Percentiles rank a stretch among this genome's conserved stretches.
Evolutionary conservation across 495 filamentous ascomycete genomes (phyloP).

Genomic region (Cercophora newfieldiana): DNA sequence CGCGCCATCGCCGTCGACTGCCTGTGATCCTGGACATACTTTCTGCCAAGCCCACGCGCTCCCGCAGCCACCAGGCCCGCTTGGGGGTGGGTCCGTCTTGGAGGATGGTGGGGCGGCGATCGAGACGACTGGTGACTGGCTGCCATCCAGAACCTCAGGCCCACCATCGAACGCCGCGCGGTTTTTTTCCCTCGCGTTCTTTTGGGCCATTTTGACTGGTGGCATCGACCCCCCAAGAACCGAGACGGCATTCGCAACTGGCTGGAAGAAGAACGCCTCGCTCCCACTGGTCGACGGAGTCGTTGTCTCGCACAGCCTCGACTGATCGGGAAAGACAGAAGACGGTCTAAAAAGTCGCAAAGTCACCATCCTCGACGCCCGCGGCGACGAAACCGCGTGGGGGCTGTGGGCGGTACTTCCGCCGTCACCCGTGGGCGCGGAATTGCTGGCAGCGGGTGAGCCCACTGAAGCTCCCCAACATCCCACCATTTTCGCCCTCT

Average conservation of each 20-base stretch:
- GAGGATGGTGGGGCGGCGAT: neutral
- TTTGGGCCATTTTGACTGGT: neutral
- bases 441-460: conserved; percentile 10
- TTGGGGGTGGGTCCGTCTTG: neutral
- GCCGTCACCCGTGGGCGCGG: neutral
- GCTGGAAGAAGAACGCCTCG: neutral
- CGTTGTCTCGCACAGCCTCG: conserved; percentile 18
- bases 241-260: conserved; percentile 1
- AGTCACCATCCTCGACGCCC: neutral
- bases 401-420: neutral
- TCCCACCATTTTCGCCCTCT: conserved; percentile 9
- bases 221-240: neutral
- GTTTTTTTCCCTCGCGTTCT: conserved; percentile 1
- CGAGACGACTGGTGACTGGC: conserved; percentile 7
- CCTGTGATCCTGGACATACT: neutral
- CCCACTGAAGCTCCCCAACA: conserved; percentile 10
- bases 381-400: conserved; percentile 3
- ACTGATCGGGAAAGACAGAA: conserved; percentile 26
- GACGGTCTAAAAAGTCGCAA: neutral
- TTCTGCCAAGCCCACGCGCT: conserved; percentile 5
- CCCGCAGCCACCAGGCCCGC: conserved; percentile 3
- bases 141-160: neutral
- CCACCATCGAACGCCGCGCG: neutral
- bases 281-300: conserved; percentile 22
- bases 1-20: neutral